These are phyloP conservation scores for Nissolia schottii DNA, from an alignment of 306 rosid genomes.

Conservation along the genomic window DNA sequence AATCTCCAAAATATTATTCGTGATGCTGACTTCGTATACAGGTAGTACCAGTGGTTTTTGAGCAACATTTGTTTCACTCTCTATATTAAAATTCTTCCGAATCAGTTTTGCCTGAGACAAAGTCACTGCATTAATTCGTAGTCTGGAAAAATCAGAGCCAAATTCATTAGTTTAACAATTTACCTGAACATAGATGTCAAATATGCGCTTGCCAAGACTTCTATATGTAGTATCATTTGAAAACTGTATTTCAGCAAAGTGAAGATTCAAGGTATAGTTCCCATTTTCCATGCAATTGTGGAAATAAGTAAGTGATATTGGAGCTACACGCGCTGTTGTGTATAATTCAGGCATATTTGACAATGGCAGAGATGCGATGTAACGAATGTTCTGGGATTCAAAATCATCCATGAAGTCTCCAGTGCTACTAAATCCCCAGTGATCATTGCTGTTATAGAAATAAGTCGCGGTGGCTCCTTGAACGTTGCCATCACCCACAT, in stretches of 20 bases:
- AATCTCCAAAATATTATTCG: constrained; percentile 51
- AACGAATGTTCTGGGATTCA: constrained; percentile 34
- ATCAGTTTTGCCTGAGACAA: constrained; percentile 46
- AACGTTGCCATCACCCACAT: constrained; percentile 41
- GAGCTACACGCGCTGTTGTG: constrained; percentile 52
- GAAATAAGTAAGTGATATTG: constrained; percentile 62
- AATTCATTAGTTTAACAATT: not conserved
- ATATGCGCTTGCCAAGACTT: constrained; percentile 56
- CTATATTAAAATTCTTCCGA: constrained; percentile 53
- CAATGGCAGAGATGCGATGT: constrained; percentile 29
- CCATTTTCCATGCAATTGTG: constrained; percentile 74
- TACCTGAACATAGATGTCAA: constrained; percentile 71
- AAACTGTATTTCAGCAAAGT: constrained; percentile 65
- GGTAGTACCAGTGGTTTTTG: constrained; percentile 32
- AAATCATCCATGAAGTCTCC: constrained; percentile 57
- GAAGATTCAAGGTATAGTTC: constrained; percentile 51
- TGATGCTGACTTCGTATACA: constrained; percentile 34
- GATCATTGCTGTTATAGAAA: constrained; percentile 8
- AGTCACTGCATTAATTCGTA: not conserved
- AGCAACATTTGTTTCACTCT: constrained; percentile 37
- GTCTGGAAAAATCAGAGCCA: constrained; percentile 12
- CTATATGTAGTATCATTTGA: constrained; percentile 45
- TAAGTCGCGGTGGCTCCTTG: constrained; percentile 36
- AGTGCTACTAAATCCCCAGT: constrained; percentile 52
- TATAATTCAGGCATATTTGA: constrained; percentile 44